phyloP scores from a whole-genome alignment of 768 basidiomycete genomes.

The Psilocybe tampanensis region DNA sequence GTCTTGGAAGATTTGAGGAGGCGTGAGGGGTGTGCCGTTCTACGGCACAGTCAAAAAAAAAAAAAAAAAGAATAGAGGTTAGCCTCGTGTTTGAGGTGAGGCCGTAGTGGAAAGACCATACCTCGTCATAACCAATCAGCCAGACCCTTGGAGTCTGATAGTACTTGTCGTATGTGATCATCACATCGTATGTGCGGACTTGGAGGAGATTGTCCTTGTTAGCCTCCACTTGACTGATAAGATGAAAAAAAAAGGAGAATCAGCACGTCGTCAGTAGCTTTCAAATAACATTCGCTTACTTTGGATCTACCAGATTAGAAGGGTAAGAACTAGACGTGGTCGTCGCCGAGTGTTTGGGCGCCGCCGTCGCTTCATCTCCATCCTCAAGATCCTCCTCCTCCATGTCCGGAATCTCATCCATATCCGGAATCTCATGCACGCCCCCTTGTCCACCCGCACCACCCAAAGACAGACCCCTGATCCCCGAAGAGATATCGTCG shows the following conservation, averaged over 20 bases:
- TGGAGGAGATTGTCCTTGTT: slow-evolving; percentile 86
- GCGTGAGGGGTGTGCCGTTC: slow-evolving; percentile 88
- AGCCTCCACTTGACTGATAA: slow-evolving; percentile 57
- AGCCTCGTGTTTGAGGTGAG: no score
- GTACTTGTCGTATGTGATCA: slow-evolving; percentile 99
- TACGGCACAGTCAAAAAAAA: no score
- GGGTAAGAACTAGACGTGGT: slow-evolving; percentile 7
- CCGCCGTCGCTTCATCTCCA: slow-evolving; percentile 84
- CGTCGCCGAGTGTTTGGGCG: slow-evolving; percentile 45
- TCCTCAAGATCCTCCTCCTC: slow-evolving; percentile 83
- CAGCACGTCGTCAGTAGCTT: not conserved
- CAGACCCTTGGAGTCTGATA: slow-evolving; percentile 99
- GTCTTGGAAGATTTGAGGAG: slow-evolving; percentile 94
- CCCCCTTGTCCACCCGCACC: slow-evolving; percentile 17
- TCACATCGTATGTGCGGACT: slow-evolving; percentile 98
- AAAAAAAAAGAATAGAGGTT: no score
- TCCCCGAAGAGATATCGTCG: slow-evolving; percentile 43
- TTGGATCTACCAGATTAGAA: slow-evolving; percentile 41
- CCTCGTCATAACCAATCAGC: slow-evolving; percentile 98
- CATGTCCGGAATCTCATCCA: slow-evolving; percentile 99
- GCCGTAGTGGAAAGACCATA: slow-evolving; percentile 24
- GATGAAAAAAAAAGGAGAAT: not conserved
- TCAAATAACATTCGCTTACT: slow-evolving; percentile 37
- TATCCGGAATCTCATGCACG: slow-evolving; percentile 75
- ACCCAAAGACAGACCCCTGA: slow-evolving; percentile 48